Percentiles rank a stretch among this genome's conserved stretches.
Conservation (phyloP, 257 asterid genomes). For the Lantana camara region DNA sequence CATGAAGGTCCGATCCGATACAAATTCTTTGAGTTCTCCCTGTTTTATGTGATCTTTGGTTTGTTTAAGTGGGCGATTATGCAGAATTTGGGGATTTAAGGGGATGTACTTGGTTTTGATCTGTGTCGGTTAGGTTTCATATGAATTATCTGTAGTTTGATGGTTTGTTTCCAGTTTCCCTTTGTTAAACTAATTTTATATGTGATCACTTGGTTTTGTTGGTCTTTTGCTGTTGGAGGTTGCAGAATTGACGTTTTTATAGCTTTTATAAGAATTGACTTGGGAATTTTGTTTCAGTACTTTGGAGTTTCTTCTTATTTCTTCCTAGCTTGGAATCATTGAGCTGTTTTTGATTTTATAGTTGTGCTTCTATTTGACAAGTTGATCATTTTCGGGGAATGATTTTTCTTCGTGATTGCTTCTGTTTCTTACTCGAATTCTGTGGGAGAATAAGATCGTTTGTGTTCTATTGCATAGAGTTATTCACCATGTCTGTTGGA, state of each 20-base stretch:
- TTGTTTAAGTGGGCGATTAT: conserved; percentile 14
- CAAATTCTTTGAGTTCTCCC: neutral
- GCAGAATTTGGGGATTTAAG: neutral
- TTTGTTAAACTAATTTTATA: neutral
- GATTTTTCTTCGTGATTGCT: neutral
- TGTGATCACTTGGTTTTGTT: neutral
- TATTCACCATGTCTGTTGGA: neutral
- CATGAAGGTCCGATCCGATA: conserved; percentile 58
- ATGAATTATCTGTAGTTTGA: neutral
- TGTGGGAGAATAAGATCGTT: neutral
- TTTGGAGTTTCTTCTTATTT: neutral
- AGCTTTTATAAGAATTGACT: neutral
- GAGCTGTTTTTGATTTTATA: conserved; percentile 8
- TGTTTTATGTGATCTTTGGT: neutral
- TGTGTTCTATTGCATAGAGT: neutral
- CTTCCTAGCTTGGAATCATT: neutral
- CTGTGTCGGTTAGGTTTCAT: conserved; percentile 12
- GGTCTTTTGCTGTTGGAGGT: conserved; percentile 5
- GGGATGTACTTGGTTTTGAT: neutral
- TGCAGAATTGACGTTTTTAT: neutral
- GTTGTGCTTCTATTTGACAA: neutral
- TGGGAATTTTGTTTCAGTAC: neutral
- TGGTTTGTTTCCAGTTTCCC: neutral
- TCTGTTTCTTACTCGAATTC: conserved; percentile 2
- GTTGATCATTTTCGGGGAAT: neutral